Conservation (phyloP, 225 moss, liverwort and hornwort species). For the Bryoerythrophyllum caledonicum region DNA sequence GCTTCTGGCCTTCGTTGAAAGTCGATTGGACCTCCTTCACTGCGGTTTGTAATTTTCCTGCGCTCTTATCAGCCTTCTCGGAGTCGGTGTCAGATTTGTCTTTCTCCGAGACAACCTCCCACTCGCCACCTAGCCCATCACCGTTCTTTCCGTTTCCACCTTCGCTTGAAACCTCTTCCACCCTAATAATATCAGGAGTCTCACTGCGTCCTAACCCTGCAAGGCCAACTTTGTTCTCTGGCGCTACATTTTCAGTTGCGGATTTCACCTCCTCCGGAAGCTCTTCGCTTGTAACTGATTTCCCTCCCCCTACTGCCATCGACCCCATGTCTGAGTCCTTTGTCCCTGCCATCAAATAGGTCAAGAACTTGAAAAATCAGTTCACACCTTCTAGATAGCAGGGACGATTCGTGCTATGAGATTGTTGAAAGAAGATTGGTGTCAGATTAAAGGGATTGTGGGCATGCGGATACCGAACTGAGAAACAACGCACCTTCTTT, state of each 20-base stretch:
- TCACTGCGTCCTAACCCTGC: slow-evolving; percentile 42
- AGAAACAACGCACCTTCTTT: slow-evolving; percentile 40
- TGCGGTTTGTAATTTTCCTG: slow-evolving; percentile 34
- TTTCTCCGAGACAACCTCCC: slow-evolving; percentile 90
- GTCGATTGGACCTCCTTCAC: slow-evolving; percentile 30
- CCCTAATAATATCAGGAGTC: slow-evolving; percentile 27
- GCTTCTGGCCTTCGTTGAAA: slow-evolving; percentile 42
- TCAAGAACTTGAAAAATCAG: background rate
- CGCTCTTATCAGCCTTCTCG: slow-evolving; percentile 39
- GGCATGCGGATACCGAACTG: background rate
- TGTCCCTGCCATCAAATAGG: slow-evolving; percentile 20
- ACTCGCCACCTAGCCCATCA: slow-evolving; percentile 65
- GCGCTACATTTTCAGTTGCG: slow-evolving; percentile 17
- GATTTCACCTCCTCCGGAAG: slow-evolving; percentile 19
- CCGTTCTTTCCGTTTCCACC: slow-evolving; percentile 43
- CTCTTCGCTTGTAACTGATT: slow-evolving; percentile 36
- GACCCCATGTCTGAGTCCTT: slow-evolving; percentile 15
- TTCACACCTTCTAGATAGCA: background rate
- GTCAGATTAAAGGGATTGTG: background rate
- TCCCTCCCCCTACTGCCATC: slow-evolving; percentile 25
- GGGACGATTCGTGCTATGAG: background rate
- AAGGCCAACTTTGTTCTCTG: slow-evolving; percentile 40
- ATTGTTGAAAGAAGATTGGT: background rate
- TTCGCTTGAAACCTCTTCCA: slow-evolving; percentile 24
- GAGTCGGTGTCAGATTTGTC: slow-evolving; percentile 70